These are phyloP conservation scores for Asterella californica DNA, from an alignment of 225 moss, liverwort and hornwort genomes.

Conservation along the genomic window DNA sequence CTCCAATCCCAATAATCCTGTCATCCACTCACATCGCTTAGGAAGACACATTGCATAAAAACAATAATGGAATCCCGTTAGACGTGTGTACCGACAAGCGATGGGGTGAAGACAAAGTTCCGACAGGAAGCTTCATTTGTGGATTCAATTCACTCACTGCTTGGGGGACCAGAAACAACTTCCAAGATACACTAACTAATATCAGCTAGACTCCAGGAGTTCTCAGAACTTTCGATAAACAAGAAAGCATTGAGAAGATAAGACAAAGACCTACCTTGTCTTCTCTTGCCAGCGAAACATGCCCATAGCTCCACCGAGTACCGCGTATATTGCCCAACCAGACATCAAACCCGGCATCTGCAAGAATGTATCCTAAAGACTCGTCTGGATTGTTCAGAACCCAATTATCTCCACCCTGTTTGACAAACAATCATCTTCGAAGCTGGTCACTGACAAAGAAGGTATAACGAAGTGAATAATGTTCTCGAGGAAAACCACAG, in stretches of 20 bases:
- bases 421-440: not conserved
- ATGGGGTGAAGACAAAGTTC: not conserved
- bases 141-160: not conserved
- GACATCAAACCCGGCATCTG: conserved; percentile 93
- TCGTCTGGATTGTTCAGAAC: conserved; percentile 67
- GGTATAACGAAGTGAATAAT: too few species aligned
- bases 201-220: not conserved
- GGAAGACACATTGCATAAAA: not conserved
- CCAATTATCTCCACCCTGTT: conserved; percentile 83
- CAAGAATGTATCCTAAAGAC: conserved; percentile 79
- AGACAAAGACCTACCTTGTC: conserved; percentile 28
- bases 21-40: not conserved
- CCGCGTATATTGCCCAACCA: conserved; percentile 89
- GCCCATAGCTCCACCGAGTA: conserved; percentile 96
- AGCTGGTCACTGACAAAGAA: not conserved
- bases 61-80: not conserved
- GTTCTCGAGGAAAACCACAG: too few species aligned
- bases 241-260: not conserved
- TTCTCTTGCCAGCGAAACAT: conserved; percentile 33
- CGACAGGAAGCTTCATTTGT: not conserved
- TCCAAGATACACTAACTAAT: not conserved
- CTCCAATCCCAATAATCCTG: conserved; percentile 88
- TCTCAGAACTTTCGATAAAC: too few species aligned
- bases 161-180: not conserved
- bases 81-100: not conserved